Evolutionary conservation across 148 eudicot species (phyloP).

Genomic region (Heliosperma pusillum): DNA sequence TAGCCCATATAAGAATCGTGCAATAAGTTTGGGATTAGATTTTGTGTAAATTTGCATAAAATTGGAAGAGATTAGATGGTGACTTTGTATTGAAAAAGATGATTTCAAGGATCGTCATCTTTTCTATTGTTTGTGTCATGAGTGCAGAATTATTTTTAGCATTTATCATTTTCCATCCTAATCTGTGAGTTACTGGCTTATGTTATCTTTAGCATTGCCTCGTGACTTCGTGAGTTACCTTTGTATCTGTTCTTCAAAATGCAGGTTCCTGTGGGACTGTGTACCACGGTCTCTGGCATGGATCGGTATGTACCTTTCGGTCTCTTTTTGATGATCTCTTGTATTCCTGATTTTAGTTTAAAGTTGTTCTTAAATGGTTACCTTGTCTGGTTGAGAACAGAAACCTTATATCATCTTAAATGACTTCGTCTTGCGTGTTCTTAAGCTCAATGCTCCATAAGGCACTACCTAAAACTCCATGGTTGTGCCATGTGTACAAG

Average conservation of each 20-base stretch:
- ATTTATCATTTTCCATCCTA: too few relatives aligned
- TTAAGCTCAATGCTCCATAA: background rate
- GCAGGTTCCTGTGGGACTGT: constrained; percentile 99
- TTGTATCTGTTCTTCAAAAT: background rate
- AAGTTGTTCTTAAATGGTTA: background rate
- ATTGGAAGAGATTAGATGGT: background rate
- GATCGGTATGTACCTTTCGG: constrained; percentile 76
- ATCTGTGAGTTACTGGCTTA: background rate
- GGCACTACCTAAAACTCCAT: background rate
- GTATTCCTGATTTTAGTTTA: background rate
- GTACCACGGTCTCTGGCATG: constrained; percentile 91
- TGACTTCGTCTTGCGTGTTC: background rate
- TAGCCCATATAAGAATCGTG: too few relatives aligned
- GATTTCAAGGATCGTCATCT: background rate
- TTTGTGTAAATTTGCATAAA: background rate
- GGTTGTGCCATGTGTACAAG: background rate
- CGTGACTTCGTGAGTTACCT: background rate
- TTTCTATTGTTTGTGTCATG: background rate
- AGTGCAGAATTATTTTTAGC: background rate
- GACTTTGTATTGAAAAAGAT: background rate
- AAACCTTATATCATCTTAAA: background rate
- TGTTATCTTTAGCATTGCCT: background rate
- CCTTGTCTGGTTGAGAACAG: background rate
- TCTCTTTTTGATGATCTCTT: constrained; percentile 17
- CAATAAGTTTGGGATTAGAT: background rate